phyloP scores from a whole-genome alignment of 306 rosid species.

The Pterocarpus macrocarpus region DNA sequence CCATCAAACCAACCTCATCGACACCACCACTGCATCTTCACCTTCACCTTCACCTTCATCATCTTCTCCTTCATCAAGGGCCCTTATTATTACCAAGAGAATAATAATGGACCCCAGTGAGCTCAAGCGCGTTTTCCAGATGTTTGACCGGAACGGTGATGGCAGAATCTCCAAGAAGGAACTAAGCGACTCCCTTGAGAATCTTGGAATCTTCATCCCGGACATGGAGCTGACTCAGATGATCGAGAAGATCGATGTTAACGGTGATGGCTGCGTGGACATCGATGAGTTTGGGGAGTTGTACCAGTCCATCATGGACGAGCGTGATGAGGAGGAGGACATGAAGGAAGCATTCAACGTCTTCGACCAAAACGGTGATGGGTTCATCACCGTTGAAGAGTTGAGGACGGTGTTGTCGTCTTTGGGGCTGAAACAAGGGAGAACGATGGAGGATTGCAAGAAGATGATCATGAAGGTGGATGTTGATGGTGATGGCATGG shows the following conservation, averaged over 20 bases:
- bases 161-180: slow-evolving; percentile 79
- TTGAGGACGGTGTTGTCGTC: slow-evolving; percentile 72
- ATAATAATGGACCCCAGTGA: slow-evolving; percentile 67
- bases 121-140: slow-evolving; percentile 73
- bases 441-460: slow-evolving; percentile 82
- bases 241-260: slow-evolving; percentile 74
- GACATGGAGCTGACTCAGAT: slow-evolving; percentile 66
- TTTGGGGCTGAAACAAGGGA: slow-evolving; percentile 82
- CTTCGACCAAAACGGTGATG: slow-evolving; percentile 85
- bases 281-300: slow-evolving; percentile 75
- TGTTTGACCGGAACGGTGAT: slow-evolving; percentile 84
- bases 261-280: slow-evolving; percentile 83
- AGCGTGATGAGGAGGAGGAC: slow-evolving; percentile 75
- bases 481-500: slow-evolving; percentile 89
- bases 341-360: slow-evolving; percentile 89
- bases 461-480: slow-evolving; percentile 87
- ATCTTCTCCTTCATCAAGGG: neutral
- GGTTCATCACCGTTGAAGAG: slow-evolving; percentile 86
- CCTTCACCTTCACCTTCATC: neutral
- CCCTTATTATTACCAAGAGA: neutral
- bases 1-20: slow-evolving; percentile 20
- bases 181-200: slow-evolving; percentile 74
- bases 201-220: slow-evolving; percentile 72
- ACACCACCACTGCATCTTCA: neutral
- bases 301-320: slow-evolving; percentile 72